Evolutionary conservation across 805 yeast species (phyloP).

Genomic region (Suhomyces sp.): DNA sequence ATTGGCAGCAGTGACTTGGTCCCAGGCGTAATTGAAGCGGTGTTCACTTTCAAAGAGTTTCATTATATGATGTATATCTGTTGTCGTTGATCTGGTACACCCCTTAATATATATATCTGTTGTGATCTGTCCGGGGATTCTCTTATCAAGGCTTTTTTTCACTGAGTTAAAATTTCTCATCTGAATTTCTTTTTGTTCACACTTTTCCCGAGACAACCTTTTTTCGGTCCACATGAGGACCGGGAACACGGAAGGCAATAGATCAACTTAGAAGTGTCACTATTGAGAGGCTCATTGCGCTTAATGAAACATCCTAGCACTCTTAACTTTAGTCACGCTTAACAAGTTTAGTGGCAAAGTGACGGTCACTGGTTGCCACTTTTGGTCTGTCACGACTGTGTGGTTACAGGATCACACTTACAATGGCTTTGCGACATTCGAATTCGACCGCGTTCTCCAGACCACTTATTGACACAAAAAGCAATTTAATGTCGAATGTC

Average conservation of each 20-base stretch:
- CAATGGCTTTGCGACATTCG: neutral
- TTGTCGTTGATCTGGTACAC: neutral
- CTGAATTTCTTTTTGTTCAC: neutral
- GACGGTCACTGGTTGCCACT: neutral
- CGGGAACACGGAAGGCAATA: neutral
- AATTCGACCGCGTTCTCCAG: too few species aligned
- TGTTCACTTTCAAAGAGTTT: conserved; percentile 72
- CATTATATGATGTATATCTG: conserved; percentile 37
- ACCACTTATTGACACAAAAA: neutral
- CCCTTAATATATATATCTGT: neutral
- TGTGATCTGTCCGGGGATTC: neutral
- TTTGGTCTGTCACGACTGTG: too few species aligned
- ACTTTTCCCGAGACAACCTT: neutral
- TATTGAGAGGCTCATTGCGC: too few species aligned
- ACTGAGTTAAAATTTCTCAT: neutral
- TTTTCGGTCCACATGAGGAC: neutral
- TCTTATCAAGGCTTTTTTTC: neutral
- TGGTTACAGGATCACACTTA: neutral
- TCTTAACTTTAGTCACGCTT: too few species aligned
- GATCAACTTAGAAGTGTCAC: too few species aligned
- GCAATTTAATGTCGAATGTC: neutral
- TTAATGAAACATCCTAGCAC: too few species aligned
- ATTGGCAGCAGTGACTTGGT: conserved; percentile 89
- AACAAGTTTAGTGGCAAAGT: too few species aligned
- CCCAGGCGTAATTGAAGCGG: conserved; percentile 84